These are phyloP conservation scores for Cucurbita pepo DNA, from an alignment of 306 rosid genomes.

Conservation along the genomic window DNA sequence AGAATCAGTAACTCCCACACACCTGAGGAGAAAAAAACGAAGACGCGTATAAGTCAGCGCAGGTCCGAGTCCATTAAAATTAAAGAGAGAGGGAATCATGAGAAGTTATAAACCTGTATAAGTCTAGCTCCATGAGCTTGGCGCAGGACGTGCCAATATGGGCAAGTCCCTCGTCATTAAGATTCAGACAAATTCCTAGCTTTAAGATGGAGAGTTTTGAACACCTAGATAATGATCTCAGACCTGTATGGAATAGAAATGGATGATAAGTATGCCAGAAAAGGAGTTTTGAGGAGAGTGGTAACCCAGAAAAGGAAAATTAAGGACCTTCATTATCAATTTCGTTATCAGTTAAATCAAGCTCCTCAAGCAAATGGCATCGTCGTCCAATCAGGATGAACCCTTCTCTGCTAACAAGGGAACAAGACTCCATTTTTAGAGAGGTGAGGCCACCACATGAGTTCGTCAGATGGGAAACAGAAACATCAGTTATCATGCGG, in stretches of 20 bases:
- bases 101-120: conserved; percentile 53
- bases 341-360: conserved; percentile 87
- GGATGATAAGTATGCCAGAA: background rate
- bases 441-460: conserved; percentile 55
- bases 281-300: background rate
- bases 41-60: background rate
- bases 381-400: conserved; percentile 53
- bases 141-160: conserved; percentile 56
- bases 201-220: conserved; percentile 55
- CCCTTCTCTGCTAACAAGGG: conserved; percentile 56
- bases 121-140: conserved; percentile 65
- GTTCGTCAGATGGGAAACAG: conserved; percentile 50
- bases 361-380: conserved; percentile 60
- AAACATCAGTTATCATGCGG: conserved; percentile 54
- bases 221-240: conserved; percentile 52
- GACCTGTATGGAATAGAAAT: conserved; percentile 29
- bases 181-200: conserved; percentile 78
- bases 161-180: conserved; percentile 59
- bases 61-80: background rate
- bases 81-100: background rate
- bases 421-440: conserved; percentile 85
- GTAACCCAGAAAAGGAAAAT: background rate
- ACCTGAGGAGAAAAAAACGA: conserved; percentile 33
- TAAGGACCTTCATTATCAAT: conserved; percentile 66
- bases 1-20: conserved; percentile 56